Evolutionary conservation across 352 stramenopile species (phyloP).

Genomic region (Phytophthora cactorum): DNA sequence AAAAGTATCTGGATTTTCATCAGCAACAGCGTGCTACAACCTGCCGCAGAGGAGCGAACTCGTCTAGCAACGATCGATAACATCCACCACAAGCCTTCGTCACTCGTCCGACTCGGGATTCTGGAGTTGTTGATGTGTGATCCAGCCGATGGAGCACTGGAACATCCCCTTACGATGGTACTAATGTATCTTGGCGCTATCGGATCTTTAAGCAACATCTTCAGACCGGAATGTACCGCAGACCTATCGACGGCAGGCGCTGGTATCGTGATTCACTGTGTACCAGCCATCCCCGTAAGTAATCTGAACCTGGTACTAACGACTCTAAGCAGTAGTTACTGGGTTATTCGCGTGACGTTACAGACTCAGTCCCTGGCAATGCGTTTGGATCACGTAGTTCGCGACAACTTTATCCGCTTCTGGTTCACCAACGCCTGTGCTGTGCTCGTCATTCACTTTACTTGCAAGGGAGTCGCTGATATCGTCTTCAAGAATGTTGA

Average conservation of each 20-base stretch:
- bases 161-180: conserved; percentile 40
- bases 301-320: conserved; percentile 42
- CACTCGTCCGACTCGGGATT: conserved; percentile 17
- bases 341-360: conserved; percentile 45
- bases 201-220: conserved; percentile 52
- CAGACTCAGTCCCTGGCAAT: conserved; percentile 35
- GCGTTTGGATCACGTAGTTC: conserved; percentile 30
- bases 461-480: conserved; percentile 33
- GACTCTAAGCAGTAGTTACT: conserved; percentile 45
- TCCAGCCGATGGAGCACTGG: conserved; percentile 35
- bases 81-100: conserved; percentile 1
- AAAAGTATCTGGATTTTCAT: conserved; percentile 33
- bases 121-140: conserved; percentile 25
- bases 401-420: conserved; percentile 33
- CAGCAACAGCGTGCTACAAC: conserved; percentile 29
- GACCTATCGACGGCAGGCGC: conserved; percentile 20
- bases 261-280: conserved; percentile 43
- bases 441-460: conserved; percentile 39
- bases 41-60: conserved; percentile 14
- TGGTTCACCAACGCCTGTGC: conserved; percentile 29
- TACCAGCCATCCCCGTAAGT: conserved; percentile 35
- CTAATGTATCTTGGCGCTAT: conserved; percentile 48
- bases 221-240: conserved; percentile 38
- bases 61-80: conserved; percentile 2
- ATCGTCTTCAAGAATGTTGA: conserved; percentile 29